Conservation (phyloP, 176 grass and related monocot species). For the Areca catechu region DNA sequence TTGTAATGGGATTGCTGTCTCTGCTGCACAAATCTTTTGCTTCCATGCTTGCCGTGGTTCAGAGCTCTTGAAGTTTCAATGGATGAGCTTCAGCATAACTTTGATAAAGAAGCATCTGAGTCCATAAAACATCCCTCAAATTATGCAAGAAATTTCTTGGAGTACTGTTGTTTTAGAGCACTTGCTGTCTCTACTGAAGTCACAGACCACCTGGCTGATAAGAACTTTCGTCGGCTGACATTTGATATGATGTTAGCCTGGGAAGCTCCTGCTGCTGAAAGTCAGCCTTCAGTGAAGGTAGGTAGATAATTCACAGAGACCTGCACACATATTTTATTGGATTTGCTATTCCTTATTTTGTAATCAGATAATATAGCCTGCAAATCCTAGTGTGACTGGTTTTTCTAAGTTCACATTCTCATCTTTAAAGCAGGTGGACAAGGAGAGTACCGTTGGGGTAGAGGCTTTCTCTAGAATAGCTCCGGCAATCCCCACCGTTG, state of each 20-base stretch:
- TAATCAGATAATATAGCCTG: no score
- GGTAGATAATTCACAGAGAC: slow-evolving; percentile 22
- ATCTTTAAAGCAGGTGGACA: slow-evolving; percentile 49
- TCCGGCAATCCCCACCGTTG: slow-evolving; percentile 77
- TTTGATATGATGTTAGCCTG: slow-evolving; percentile 99
- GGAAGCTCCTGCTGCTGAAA: slow-evolving; percentile 62
- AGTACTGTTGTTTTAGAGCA: slow-evolving; percentile 90
- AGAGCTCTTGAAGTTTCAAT: slow-evolving; percentile 60
- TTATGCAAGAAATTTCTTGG: slow-evolving; percentile 80
- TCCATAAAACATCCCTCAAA: slow-evolving; percentile 49
- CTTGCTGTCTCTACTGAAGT: slow-evolving; percentile 57
- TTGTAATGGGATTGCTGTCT: no score
- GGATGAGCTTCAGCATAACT: slow-evolving; percentile 57
- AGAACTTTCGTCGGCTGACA: slow-evolving; percentile 45
- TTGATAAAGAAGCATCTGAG: slow-evolving; percentile 71
- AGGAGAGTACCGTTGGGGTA: slow-evolving; percentile 63
- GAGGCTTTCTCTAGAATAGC: slow-evolving; percentile 95
- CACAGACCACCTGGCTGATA: slow-evolving; percentile 67
- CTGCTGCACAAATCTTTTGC: no score
- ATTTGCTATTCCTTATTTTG: no score
- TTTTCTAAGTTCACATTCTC: not conserved
- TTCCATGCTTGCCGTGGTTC: not conserved
- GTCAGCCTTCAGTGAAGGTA: slow-evolving; percentile 59
- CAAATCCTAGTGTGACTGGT: no score
- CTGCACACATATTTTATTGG: no score